Base-by-base conservation (phyloP, 2,329 filamentous ascomycete genomes). In the Aureobasidium namibiae region DNA sequence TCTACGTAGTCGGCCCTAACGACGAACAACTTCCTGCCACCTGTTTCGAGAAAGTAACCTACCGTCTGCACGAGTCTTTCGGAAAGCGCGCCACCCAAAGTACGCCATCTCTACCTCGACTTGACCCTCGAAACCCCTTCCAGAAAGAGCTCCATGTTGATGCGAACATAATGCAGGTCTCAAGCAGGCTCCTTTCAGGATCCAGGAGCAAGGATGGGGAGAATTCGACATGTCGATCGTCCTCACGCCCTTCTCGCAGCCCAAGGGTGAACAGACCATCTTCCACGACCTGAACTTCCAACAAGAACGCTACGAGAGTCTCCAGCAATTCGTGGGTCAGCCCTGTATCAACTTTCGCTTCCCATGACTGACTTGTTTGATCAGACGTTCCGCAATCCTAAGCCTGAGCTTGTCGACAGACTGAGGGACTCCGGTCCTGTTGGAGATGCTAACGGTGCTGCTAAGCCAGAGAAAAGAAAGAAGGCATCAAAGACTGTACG, bases 151-250 rank as follows among this genome's bases (percentile, higher is more conserved):
- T n/a, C 21, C 9, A 23, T 31, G 23, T 31, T 60, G 57, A 60
- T 38, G 21, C 38, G n/a, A 3, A 2, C n/a, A 10, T 46, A 9
- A 16, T 14, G 56, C 65, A 94, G 89, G 84, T 24, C 88, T 96
- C 77, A 87, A 86, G 70, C 86, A 88, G 64, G 84, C 91, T 0
- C 94, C 94, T 0, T 99, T 97, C 77, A 82, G 82, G 65, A 95
- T 95, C 74, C 80, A 85, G 64, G 95, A 99, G 75, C 89, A 96
- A 75, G 94, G 94, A 66, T 99, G 94, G 94, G 94, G 94, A 69
- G 94, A 97, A 76, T 99, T 99, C 72, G 94, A 97, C 72, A 92
- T 99, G 85, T 81, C 80, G 49, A 94, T 97, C 68, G 84, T 89
- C 63, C 82, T 95, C 66, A 88, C 86, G 69, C 89, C 88, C 44